Evolutionary conservation across 192 early-diverging fungal species (phyloP), one percentile per base, ranked within the genome.

Genomic region (Coemansia sp.): DNA sequence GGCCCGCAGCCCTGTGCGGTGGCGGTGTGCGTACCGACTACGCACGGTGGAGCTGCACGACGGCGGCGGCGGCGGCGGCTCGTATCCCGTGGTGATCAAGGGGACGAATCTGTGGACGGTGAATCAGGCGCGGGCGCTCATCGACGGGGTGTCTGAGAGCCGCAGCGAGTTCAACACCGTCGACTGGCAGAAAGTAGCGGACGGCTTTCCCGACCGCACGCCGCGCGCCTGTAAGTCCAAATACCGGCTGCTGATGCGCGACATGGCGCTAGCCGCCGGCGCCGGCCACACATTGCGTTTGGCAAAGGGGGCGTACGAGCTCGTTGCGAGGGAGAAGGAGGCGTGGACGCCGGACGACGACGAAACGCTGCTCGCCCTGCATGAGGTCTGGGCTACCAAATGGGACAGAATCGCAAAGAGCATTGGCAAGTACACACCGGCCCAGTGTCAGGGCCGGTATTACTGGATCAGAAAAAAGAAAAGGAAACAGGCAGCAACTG

Each of bases 341-440:
- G 36, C n/a, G 13, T 70, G 69, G 69, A 24, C 21, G 0, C 11
- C 62, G 19, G 34, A 46, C 0, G 69, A 70, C 3, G 62, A 57
- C 16, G 31, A 46, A 7, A 21, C 5, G 8, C 34, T 70, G 39
- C 62, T 44, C 2, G 39, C 59, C 8, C 31, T 64, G 16, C 36
- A 17, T 17, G 40, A 42, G 11, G 16, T 41, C 2, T 27, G 40
- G 27, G 69, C 62, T 11, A 17, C 11, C 27, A 33, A 46, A 19
- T 70, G 69, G 69, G 45, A 8, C 6, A 24, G 2, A 2, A 24
- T 70, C 21, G 31, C 24, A 4, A 16, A 5, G 14, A 13, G 1
- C 9, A 64, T 70, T 5, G 53, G n/a, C 24, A 64, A 31, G 14
- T 33, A 21, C 10, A 62, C 60, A 5, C 21, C 14, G 4, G 10